Base-by-base conservation (phyloP, 192 early-diverging fungal genomes). In the Fimicolochytrium jonesii region DNA sequence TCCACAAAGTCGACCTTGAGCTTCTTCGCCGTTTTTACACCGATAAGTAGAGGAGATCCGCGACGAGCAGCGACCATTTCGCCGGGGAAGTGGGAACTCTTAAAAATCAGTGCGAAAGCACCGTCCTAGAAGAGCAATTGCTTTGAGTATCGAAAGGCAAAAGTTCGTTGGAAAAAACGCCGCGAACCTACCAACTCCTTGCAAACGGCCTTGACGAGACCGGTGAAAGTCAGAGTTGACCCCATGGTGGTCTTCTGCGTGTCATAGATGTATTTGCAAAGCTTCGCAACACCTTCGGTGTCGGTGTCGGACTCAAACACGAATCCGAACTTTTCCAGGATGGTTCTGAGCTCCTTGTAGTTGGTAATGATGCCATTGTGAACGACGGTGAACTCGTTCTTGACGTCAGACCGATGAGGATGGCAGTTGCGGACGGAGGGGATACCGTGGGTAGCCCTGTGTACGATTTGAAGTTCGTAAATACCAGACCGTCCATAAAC, bases 271-370 rank as follows among this genome's bases (percentile, higher is more conserved):
- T 86, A 86, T 64, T 86, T 86, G 31, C 74, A 73, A 44, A 86
- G 63, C 68, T 86, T 86, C 29, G 84, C 84, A 55, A 85, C 68
- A 50, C 58, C 60, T 65, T 86, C 84, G 11, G 84, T 86, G 57
- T 86, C 84, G n/a, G 84, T 86, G 68, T 86, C 84, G 25, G 69
- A 73, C 71, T 95, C 93, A 71, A 98, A 99, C 17, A 70, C 75
- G 74, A 90, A 97, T 63, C 84, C 84, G 48, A 76, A 77, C 76
- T 83, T 85, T 68, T 86, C 79, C 33, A 86, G 64, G 22, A 86
- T 63, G 52, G 70, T 66, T 42, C 78, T 67, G 33, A 86, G 67
- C 52, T 84, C 79, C 63, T 77, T 79, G 55, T 82, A 84, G 61
- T 86, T 86, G 37, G 82, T 86, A 59, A 86, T 85, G 61, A 86